Base-by-base conservation (phyloP, 2,329 filamentous ascomycete genomes). In the Pyricularia sp. region DNA sequence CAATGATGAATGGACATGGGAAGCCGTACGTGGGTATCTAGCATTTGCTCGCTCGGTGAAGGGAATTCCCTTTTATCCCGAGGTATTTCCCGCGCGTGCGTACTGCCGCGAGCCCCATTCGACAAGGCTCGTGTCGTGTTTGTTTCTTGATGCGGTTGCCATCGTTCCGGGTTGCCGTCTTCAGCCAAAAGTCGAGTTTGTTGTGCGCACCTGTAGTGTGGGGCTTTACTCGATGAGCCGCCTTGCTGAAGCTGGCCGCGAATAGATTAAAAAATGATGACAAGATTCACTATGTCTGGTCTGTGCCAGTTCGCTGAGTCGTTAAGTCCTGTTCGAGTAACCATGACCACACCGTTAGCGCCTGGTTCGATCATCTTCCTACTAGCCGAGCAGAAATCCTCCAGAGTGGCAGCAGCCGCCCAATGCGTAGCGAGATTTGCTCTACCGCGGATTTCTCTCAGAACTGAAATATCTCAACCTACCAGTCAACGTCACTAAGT, bases 401-500 rank as follows among this genome's bases (percentile, higher is more conserved):
- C 7, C 19, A 49, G 7, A 49, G 16, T 49, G 19, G 40, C 40
- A 49, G 19, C 2, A 49, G 19, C 0, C 40, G 16, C 40, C 19
- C 40, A n/a, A n/a, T n/a, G 40, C 40, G 5, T 49, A n/a, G 19
- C 40, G 16, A 49, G 40, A 16, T 19, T 49, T 49, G 40, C 16
- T 49, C 3, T n/a, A n/a, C 16, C 6, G 19, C 40, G 2, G 19
- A n/a, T n/a, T n/a, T 49, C 10, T 13, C 26, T 8, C 24, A 26
- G 9, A 28, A 57, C 24, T 59, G 55, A 35, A 4, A 4, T 28
- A 60, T 53, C 40, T 53, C 68, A 60, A 63, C 73, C 70, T 93
- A 97, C 94, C 94, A 99, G 76, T 99, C 93, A 75, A 99, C 91
- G 77, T 99, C 94, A 76, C 91, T 96, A 66, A 97, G 84, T 75